Conservation (phyloP, 495 filamentous ascomycete species). For the Penicillium salamii region DNA sequence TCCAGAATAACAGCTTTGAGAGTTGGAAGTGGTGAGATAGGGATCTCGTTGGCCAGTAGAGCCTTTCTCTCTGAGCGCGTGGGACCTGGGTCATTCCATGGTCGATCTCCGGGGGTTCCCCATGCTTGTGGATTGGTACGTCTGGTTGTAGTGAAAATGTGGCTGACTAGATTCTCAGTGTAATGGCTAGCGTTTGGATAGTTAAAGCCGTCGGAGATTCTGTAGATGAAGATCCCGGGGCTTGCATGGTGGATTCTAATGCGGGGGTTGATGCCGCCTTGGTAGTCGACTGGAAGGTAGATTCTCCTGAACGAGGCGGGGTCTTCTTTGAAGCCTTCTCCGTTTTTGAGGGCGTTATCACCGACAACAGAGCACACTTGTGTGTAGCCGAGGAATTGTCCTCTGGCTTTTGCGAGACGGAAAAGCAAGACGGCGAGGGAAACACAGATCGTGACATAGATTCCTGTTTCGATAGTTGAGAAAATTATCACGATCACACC, state of each 20-base stretch:
- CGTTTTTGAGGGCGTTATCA: conserved; percentile 61
- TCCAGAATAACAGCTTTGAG: conserved; percentile 89
- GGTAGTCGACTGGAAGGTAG: conserved; percentile 78
- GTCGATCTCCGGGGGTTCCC: conserved; percentile 69
- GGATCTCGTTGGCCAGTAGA: conserved; percentile 19
- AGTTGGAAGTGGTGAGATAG: conserved; percentile 53
- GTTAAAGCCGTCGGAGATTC: conserved; percentile 91
- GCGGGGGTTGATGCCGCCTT: conserved; percentile 82
- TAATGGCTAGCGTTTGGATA: conserved; percentile 90
- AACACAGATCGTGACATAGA: conserved; percentile 75
- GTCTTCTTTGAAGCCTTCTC: conserved; percentile 22
- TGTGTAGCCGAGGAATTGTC: conserved; percentile 80
- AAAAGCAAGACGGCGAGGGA: conserved; percentile 74
- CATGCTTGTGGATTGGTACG: conserved; percentile 65
- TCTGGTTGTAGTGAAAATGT: conserved; percentile 70
- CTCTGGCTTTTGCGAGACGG: conserved; percentile 74
- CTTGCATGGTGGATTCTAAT: conserved; percentile 73
- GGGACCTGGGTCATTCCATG: conserved; percentile 92
- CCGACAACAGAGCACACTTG: conserved; percentile 80
- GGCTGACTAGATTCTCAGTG: conserved; percentile 69
- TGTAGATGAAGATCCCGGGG: conserved; percentile 91
- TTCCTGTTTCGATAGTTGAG: conserved; percentile 79
- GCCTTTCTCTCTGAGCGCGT: conserved; percentile 47
- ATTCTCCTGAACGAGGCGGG: conserved; percentile 51
- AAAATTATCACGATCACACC: conserved; percentile 89